phyloP scores from a whole-genome alignment of 495 filamentous ascomycete species.

The Aspergillus diversus region DNA sequence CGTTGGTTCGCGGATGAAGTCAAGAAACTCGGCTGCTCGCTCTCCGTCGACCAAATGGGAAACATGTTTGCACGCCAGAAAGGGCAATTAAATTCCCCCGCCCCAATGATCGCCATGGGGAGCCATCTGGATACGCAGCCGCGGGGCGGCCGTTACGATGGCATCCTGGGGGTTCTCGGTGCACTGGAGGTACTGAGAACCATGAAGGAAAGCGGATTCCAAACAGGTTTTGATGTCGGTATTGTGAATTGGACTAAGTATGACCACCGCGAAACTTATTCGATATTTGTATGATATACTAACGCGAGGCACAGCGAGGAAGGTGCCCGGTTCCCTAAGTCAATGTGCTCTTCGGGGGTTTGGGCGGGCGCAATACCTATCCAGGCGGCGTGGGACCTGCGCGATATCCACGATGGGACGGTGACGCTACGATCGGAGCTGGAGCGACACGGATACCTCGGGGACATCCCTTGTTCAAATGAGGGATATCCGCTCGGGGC shows the following conservation, averaged over 20 bases:
- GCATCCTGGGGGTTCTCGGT: conserved; percentile 70
- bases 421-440: conserved; percentile 60
- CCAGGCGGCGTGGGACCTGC: conserved; percentile 60
- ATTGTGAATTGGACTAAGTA: conserved; percentile 74
- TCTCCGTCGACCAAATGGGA: conserved; percentile 63
- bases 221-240: conserved; percentile 67
- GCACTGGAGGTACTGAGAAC: conserved; percentile 70
- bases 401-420: conserved; percentile 54
- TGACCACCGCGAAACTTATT: background rate
- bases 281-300: background rate
- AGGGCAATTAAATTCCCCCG: conserved; percentile 46
- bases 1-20: conserved; percentile 72
- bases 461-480: conserved; percentile 38
- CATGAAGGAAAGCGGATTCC: conserved; percentile 63
- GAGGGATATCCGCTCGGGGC: conserved; percentile 57
- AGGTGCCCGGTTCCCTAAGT: conserved; percentile 75
- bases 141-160: conserved; percentile 71
- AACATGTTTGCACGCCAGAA: conserved; percentile 72
- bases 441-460: conserved; percentile 69
- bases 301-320: conserved; percentile 55
- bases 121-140: conserved; percentile 65
- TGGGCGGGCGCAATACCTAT: conserved; percentile 68
- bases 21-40: conserved; percentile 61
- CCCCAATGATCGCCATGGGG: conserved; percentile 49
- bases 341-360: conserved; percentile 75